phyloP scores from a whole-genome alignment of 129 eudicot genomes.

The Flaveria brownii region DNA sequence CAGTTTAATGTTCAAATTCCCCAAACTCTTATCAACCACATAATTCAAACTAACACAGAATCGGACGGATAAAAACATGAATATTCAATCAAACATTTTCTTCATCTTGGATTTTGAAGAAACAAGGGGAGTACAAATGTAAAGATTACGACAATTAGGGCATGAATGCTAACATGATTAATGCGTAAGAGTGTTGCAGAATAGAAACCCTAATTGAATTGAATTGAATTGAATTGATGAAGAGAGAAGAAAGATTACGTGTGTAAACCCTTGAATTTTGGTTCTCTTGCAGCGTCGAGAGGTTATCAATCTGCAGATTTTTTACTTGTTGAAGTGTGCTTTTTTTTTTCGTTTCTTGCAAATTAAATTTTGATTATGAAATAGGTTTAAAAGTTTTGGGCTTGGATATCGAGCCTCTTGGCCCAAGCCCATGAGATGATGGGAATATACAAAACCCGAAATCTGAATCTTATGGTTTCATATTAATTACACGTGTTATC shows the following conservation, averaged over 20 bases:
- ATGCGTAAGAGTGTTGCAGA: neutral
- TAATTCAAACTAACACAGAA: neutral
- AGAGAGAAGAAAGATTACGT: conserved; percentile 9
- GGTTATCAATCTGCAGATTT: neutral
- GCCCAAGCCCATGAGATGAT: no score
- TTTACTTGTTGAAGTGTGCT: neutral
- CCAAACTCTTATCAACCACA: neutral
- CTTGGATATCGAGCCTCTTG: neutral
- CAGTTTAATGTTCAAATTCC: neutral
- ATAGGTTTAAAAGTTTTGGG: neutral
- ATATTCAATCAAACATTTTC: neutral
- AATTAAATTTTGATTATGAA: neutral
- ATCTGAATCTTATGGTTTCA: no score
- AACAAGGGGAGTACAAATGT: conserved; percentile 8
- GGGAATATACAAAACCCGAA: no score
- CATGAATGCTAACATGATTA: neutral
- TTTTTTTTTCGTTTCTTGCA: neutral
- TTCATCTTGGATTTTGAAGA: neutral
- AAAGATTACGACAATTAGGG: neutral
- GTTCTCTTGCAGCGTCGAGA: neutral
- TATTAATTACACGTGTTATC: no score
- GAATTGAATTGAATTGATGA: neutral
- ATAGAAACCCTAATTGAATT: conserved; percentile 19
- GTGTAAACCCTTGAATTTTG: conserved; percentile 10
- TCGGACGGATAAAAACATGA: neutral